phyloP scores from a whole-genome alignment of 1,139 yeast genomes.

The Hemisphaericaspora xylanilytica region DNA sequence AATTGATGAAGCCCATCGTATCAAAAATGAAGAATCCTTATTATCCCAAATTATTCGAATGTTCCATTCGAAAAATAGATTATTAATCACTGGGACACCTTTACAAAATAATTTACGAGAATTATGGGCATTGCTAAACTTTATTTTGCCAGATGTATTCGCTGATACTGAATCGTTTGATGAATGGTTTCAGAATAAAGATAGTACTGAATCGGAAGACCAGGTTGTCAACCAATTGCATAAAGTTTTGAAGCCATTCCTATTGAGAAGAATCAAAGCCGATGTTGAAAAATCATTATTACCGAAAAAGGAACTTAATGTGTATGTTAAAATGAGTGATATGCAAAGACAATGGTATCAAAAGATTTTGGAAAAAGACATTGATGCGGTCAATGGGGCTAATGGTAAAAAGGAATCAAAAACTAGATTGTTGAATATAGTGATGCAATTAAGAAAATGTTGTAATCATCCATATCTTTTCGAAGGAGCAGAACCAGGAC shows the following conservation, averaged over 20 bases:
- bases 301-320: conserved; percentile 71
- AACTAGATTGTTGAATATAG: conserved; percentile 71
- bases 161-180: conserved; percentile 73
- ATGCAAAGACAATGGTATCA: conserved; percentile 80
- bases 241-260: conserved; percentile 77
- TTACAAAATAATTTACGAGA: conserved; percentile 76
- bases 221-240: conserved; percentile 83
- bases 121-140: conserved; percentile 76
- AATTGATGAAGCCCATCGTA: conserved; percentile 81
- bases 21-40: conserved; percentile 73
- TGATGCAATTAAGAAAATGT: conserved; percentile 80
- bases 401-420: conserved; percentile 73
- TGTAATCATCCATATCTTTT: conserved; percentile 81
- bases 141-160: conserved; percentile 73
- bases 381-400: conserved; percentile 81
- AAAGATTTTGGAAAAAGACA: conserved; percentile 71
- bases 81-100: conserved; percentile 79
- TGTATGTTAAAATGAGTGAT: conserved; percentile 70
- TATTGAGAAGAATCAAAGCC: conserved; percentile 70
- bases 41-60: conserved; percentile 72
- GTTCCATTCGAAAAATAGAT: conserved; percentile 67
- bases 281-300: conserved; percentile 76
- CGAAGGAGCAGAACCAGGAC: conserved; percentile 88
- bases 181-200: conserved; percentile 57
- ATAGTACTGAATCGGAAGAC: conserved; percentile 27